A percentile compares a stretch with the other conserved stretches of the same genome.
phyloP scores from a whole-genome alignment of 2,329 filamentous ascomycete species.

The Metarhizium humberi region DNA sequence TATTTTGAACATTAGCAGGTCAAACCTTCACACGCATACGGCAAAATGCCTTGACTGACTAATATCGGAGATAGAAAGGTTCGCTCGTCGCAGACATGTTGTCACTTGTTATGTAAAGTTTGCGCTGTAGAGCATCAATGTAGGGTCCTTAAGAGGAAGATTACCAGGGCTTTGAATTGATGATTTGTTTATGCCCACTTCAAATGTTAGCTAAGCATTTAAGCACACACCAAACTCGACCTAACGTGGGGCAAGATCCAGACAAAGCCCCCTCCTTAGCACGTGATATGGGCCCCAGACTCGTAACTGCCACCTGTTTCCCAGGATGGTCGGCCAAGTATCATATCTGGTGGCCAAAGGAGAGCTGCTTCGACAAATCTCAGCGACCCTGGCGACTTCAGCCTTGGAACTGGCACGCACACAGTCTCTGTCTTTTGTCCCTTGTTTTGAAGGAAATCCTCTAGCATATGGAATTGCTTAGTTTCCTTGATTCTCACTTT shows the following conservation, averaged over 20 bases:
- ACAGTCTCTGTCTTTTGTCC: conserved; percentile 8
- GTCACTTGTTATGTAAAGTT: background rate
- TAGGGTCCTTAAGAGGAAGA: background rate
- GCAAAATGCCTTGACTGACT: conserved; percentile 50
- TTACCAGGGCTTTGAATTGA: too few species aligned
- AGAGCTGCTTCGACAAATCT: conserved; percentile 13
- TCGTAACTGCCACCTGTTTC: conserved; percentile 6
- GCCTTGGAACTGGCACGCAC: conserved; percentile 14
- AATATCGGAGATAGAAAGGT: conserved; percentile 93
- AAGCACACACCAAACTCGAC: background rate
- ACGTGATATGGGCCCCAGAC: conserved; percentile 1
- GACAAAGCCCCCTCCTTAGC: background rate
- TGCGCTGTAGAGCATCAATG: background rate
- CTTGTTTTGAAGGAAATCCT: background rate
- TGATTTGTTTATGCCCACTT: background rate
- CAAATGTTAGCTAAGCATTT: background rate
- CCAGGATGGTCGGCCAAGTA: background rate
- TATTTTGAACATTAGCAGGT: conserved; percentile 28
- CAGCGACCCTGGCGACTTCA: conserved; percentile 19
- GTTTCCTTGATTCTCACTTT: background rate
- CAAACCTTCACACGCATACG: background rate
- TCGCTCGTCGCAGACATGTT: conserved; percentile 61
- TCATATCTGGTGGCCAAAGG: conserved; percentile 10
- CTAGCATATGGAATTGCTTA: conserved; percentile 1
- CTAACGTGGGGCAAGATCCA: background rate